A percentile compares a stretch with the other conserved stretches of the same genome.
phyloP scores from a whole-genome alignment of 2,329 filamentous ascomycete genomes.

The Aspergillus ruber region DNA sequence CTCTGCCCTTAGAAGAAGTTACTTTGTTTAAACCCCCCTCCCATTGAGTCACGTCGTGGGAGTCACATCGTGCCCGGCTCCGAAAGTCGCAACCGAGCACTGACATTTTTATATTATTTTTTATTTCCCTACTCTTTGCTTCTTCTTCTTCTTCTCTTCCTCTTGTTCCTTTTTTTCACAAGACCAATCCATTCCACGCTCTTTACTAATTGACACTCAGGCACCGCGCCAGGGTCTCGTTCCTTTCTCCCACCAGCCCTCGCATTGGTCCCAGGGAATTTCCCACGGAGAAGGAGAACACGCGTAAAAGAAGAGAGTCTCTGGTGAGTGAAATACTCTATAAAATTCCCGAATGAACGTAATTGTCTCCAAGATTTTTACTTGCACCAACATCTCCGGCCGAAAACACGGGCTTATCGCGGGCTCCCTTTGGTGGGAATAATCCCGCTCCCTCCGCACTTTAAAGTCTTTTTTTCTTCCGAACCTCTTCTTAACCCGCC shows the following conservation, averaged over 20 bases:
- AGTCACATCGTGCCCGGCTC: neutral
- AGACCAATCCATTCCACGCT: neutral
- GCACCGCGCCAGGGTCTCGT: neutral
- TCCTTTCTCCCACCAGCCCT: conserved; percentile 3
- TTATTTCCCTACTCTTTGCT: conserved; percentile 6
- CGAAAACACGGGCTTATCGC: neutral
- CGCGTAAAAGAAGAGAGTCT: too few species aligned
- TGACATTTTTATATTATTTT: conserved; percentile 4
- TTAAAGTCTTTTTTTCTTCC: conserved; percentile 4
- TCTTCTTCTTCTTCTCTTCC: conserved; percentile 1
- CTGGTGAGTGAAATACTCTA: too few species aligned
- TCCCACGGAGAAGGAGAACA: neutral
- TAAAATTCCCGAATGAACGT: too few species aligned
- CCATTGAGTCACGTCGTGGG: neutral
- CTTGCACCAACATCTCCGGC: too few species aligned
- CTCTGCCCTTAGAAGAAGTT: too few species aligned
- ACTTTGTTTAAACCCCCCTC: too few species aligned
- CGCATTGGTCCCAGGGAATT: neutral
- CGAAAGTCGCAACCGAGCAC: neutral
- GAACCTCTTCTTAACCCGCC: neutral
- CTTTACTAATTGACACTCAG: neutral
- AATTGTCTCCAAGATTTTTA: too few species aligned
- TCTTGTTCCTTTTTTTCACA: neutral
- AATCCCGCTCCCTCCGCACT: conserved; percentile 2
- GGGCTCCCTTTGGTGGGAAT: neutral